A percentile compares a stretch with the other conserved stretches of the same genome.
Conservation (phyloP, 768 basidiomycete species). For the Macrolepiota albuminosa region DNA sequence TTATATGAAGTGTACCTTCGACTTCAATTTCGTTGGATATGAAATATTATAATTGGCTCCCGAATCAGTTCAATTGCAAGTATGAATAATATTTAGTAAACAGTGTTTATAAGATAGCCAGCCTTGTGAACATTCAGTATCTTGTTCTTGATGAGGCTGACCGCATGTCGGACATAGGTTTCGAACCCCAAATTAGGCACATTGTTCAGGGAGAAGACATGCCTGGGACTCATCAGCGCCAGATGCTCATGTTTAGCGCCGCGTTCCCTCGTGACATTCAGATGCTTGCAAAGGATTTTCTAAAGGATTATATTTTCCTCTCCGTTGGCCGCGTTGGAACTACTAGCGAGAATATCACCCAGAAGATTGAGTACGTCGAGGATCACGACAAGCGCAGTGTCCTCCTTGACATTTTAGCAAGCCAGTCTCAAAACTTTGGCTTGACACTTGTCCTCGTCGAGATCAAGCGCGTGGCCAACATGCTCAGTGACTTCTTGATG, state of each 20-base stretch:
- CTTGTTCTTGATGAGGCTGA: conserved; percentile 99
- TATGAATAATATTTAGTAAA: too few species aligned
- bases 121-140: conserved; percentile 93
- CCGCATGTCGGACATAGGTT: conserved; percentile 99
- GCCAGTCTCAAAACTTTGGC: conserved; percentile 62
- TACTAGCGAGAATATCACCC: conserved; percentile 99
- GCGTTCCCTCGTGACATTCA: conserved; percentile 99
- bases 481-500: conserved; percentile 94
- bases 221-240: conserved; percentile 87
- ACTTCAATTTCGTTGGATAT: too few species aligned
- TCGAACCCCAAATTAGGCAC: conserved; percentile 97
- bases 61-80: too few species aligned
- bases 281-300: conserved; percentile 90
- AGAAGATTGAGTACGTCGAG: conserved; percentile 98
- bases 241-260: conserved; percentile 99
- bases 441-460: conserved; percentile 97
- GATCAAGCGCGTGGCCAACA: conserved; percentile 99
- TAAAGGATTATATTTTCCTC: conserved; percentile 98
- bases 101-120: conserved; percentile 23
- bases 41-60: too few species aligned
- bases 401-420: conserved; percentile 87
- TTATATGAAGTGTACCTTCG: too few species aligned
- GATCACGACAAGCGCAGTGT: conserved; percentile 96
- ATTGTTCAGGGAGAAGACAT: conserved; percentile 99
- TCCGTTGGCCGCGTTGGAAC: conserved; percentile 98